Conservation (phyloP, 2,329 filamentous ascomycete species). For the Colletotrichum siamense region DNA sequence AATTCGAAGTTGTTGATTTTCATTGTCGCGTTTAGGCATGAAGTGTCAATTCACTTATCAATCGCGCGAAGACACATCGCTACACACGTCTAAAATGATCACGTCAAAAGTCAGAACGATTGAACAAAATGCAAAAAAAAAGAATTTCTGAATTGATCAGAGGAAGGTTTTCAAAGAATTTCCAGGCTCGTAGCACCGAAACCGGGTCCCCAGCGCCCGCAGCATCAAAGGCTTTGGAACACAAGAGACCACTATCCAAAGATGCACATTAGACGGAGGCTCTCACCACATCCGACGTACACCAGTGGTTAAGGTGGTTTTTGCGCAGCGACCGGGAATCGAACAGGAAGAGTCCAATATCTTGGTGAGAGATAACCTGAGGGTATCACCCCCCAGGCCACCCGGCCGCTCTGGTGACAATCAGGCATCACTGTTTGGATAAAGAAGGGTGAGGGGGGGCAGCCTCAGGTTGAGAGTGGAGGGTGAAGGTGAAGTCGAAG, state of each 20-base stretch:
- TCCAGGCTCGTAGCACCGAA: not conserved
- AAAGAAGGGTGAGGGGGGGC: not conserved
- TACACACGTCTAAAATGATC: not conserved
- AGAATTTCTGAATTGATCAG: not conserved
- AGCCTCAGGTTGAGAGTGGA: not conserved
- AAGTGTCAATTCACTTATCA: not conserved
- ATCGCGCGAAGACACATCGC: not conserved
- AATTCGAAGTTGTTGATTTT: not conserved
- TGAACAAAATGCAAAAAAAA: not conserved
- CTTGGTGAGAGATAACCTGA: not conserved
- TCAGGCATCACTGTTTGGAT: not conserved
- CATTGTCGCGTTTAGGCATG: rapidly evolving
- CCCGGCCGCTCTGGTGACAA: not conserved
- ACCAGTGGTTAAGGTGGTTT: not conserved
- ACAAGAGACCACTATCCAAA: not conserved
- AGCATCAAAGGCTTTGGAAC: not conserved
- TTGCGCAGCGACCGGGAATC: not conserved
- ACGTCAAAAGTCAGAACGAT: rapidly evolving
- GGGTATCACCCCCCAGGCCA: not conserved
- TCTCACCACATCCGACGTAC: not conserved
- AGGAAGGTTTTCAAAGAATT: not conserved
- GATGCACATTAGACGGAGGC: not conserved
- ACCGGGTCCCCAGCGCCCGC: not conserved
- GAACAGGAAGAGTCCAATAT: not conserved
- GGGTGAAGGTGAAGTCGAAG: not conserved